Evolutionary conservation across 305 asterid species (phyloP).

Genomic region (Andrographis paniculata): DNA sequence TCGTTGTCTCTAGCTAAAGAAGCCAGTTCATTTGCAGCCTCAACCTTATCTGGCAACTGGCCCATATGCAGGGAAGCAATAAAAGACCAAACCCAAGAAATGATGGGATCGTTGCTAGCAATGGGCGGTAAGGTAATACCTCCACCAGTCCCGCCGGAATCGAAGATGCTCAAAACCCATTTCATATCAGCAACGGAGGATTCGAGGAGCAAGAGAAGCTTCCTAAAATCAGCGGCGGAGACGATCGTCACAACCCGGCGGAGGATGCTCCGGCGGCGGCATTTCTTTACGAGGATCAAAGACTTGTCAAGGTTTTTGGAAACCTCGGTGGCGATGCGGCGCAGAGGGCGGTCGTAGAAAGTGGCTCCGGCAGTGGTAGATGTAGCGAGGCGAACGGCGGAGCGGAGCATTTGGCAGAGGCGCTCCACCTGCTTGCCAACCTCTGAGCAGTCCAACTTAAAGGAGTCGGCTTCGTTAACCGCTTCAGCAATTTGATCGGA

Average conservation of each 20-base stretch:
- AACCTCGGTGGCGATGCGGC: constrained; percentile 49
- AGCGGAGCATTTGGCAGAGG: constrained; percentile 56
- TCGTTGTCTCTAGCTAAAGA: constrained; percentile 74
- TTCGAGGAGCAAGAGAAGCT: constrained; percentile 39
- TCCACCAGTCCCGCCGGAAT: constrained; percentile 41
- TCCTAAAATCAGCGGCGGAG: constrained; percentile 59
- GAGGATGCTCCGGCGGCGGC: constrained; percentile 53
- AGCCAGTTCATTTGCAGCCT: constrained; percentile 63
- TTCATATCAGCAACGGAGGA: constrained; percentile 63
- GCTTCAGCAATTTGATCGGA: constrained; percentile 42
- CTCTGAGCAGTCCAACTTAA: constrained; percentile 50
- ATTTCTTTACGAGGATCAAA: constrained; percentile 49
- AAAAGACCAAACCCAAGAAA: constrained; percentile 79
- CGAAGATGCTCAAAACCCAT: constrained; percentile 58
- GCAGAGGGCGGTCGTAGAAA: constrained; percentile 73
- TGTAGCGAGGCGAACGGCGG: constrained; percentile 47
- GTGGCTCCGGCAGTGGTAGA: constrained; percentile 32
- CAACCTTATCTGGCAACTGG: constrained; percentile 46
- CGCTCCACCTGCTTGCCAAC: constrained; percentile 45
- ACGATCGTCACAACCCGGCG: constrained; percentile 58
- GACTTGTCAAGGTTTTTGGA: constrained; percentile 46
- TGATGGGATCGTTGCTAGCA: constrained; percentile 79
- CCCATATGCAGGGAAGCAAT: constrained; percentile 58
- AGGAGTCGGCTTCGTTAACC: constrained; percentile 39
- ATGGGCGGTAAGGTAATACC: constrained; percentile 77